Evolutionary conservation across 768 basidiomycete species (phyloP), one percentile per base, ranked within the genome.

Genomic region (Russula lepida): DNA sequence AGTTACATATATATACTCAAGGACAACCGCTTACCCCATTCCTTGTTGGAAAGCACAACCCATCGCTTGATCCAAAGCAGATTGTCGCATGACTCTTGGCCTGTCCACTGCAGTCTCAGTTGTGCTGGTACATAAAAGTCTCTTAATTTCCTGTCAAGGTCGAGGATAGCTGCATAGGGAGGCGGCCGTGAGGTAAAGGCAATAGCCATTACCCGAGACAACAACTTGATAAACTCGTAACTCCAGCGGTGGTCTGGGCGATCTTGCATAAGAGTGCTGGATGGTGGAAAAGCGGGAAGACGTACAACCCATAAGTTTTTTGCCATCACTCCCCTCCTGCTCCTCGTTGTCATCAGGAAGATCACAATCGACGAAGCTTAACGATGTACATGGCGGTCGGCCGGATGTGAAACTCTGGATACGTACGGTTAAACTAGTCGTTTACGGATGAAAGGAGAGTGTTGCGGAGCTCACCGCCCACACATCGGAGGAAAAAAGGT

Each of bases 401-500:
- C 70, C 70, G 27, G 66, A 71, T 1, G 62, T 66, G 39, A 70
- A 66, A 56, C 69, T 69, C 70, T 71, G 43, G n/a, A 44, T 12
- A n/a, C 9, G 6, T 7, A 27, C n/a, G 23, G 43, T 56, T 19
- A 11, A 47, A 25, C 39, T n/a, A 7, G 5, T 41, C 5, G 32
- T 52, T 19, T 15, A 37, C 25, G 12, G 17, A 54, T 13, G 12
- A 13, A 41, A 47, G 58, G 35, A 7, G 35, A 7, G n/a, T 23
- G 21, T 32, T 11, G 25, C 23, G 46, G 32, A 21, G 35, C 66
- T 51, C 66, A 89, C 88, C 41, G 80, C 71, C 77, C 81, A 82
- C 0, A 84, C 83, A 66, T 89, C 88, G 30, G 80, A 68, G 27
- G 75, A 65, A 67, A 85, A 88, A n/a, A 88, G 69, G 51, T 84